A percentile compares a stretch with the other conserved stretches of the same genome.
Conservation (phyloP, 2,329 filamentous ascomycete species). For the Neophaeococcomyces aloes region DNA sequence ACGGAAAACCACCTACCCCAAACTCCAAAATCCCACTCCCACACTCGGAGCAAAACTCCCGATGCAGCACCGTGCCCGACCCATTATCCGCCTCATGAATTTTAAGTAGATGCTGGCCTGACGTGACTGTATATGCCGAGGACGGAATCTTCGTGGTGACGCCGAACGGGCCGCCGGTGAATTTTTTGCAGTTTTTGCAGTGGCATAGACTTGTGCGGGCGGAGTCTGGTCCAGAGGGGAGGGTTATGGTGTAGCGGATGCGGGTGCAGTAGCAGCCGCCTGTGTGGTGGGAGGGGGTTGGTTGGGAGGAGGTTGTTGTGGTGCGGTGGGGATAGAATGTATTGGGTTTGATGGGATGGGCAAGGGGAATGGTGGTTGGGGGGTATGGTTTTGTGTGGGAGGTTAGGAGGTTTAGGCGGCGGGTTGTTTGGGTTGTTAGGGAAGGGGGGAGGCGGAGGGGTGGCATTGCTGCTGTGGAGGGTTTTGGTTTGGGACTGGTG, state of each 20-base stretch:
- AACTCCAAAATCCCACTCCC: slow-evolving; percentile 44
- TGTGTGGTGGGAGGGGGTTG: no score
- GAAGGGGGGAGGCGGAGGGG: no score
- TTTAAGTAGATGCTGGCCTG: slow-evolving; percentile 28
- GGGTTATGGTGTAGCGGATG: slow-evolving; percentile 37
- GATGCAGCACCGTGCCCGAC: slow-evolving; percentile 27
- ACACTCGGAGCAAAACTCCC: slow-evolving; percentile 45
- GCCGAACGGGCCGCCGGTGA: slow-evolving; percentile 29
- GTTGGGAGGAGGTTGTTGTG: slow-evolving; percentile 1
- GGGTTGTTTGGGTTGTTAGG: background rate
- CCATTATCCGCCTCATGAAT: slow-evolving; percentile 43
- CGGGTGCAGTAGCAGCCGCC: slow-evolving; percentile 39
- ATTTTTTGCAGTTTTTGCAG: slow-evolving; percentile 40
- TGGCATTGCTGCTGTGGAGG: background rate
- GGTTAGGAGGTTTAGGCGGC: background rate
- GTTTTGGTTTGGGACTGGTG: background rate
- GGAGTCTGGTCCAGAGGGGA: slow-evolving; percentile 34
- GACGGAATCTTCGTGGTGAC: slow-evolving; percentile 43
- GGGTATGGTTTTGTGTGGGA: background rate
- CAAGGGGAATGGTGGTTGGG: background rate
- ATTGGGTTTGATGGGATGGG: no score
- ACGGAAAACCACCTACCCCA: slow-evolving; percentile 30
- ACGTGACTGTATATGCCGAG: slow-evolving; percentile 32
- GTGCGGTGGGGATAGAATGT: no score
- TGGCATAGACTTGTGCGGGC: slow-evolving; percentile 45